A percentile compares a stretch with the other conserved stretches of the same genome.
phyloP scores from a whole-genome alignment of 805 yeast genomes.

The Kluyveromyces dobzhanskii region DNA sequence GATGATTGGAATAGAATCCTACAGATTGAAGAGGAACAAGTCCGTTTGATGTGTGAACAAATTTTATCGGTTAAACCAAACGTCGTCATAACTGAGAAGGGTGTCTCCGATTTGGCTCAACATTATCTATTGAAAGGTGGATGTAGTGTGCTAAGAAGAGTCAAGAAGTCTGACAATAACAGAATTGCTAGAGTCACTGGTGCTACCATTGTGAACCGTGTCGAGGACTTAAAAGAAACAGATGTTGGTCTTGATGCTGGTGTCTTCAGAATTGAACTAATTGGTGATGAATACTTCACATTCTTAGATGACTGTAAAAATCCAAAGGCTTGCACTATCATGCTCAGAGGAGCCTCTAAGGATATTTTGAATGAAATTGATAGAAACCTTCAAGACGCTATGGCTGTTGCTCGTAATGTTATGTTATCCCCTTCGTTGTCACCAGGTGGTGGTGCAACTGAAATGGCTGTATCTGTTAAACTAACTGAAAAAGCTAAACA shows the following conservation, averaged over 20 bases:
- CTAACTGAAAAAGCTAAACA: slow-evolving; percentile 85
- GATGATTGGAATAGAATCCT: slow-evolving; percentile 92
- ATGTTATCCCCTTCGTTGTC: slow-evolving; percentile 88
- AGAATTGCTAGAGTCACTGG: slow-evolving; percentile 96
- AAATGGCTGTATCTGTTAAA: slow-evolving; percentile 91
- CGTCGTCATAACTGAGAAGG: slow-evolving; percentile 94
- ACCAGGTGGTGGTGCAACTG: slow-evolving; percentile 99
- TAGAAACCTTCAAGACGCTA: slow-evolving; percentile 94
- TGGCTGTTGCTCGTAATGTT: slow-evolving; percentile 95
- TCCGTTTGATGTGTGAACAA: slow-evolving; percentile 76
- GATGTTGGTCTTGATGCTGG: slow-evolving; percentile 91
- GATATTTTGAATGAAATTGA: slow-evolving; percentile 95
- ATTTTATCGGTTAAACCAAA: slow-evolving; percentile 83
- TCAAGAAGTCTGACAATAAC: slow-evolving; percentile 90
- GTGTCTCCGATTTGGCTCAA: slow-evolving; percentile 96
- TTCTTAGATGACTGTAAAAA: slow-evolving; percentile 70
- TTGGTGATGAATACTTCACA: slow-evolving; percentile 96
- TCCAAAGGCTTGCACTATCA: slow-evolving; percentile 89
- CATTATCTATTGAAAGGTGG: slow-evolving; percentile 92
- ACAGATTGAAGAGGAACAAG: slow-evolving; percentile 97
- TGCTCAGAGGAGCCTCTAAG: slow-evolving; percentile 93
- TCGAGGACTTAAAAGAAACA: slow-evolving; percentile 85
- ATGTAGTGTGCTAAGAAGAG: slow-evolving; percentile 87
- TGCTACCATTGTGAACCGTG: slow-evolving; percentile 91
- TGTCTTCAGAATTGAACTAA: slow-evolving; percentile 81